Evolutionary conservation across 116 monocot genomes (phyloP).

Genomic region (Iris pallida): DNA sequence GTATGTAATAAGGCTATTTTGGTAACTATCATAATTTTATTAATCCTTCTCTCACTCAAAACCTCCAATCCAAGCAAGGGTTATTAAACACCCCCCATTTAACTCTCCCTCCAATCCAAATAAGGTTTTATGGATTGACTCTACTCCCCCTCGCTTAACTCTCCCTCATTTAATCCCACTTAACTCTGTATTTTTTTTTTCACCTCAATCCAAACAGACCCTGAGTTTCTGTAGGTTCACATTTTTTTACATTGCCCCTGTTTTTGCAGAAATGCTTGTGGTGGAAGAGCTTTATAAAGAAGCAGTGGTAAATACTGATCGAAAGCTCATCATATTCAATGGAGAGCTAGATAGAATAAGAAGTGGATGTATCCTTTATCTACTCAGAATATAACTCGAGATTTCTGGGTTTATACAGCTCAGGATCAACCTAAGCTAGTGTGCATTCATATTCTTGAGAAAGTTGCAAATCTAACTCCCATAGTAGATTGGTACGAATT

Average conservation of each 20-base stretch:
- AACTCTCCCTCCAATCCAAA: too few species aligned
- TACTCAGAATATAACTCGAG: background rate
- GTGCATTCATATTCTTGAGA: background rate
- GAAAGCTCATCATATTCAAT: slow-evolving; percentile 89
- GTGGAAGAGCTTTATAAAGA: slow-evolving; percentile 93
- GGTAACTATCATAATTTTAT: too few species aligned
- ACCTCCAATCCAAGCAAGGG: too few species aligned
- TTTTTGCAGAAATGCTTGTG: slow-evolving; percentile 82
- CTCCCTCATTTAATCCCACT: too few species aligned
- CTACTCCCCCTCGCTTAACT: too few species aligned
- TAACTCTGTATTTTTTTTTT: background rate
- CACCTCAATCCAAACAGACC: too few species aligned
- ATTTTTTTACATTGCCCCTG: background rate
- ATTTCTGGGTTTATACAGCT: too few species aligned
- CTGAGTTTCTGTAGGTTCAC: background rate
- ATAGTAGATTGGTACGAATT: background rate
- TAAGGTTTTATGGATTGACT: too few species aligned
- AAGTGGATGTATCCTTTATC: slow-evolving; percentile 93
- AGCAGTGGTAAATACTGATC: slow-evolving; percentile 52
- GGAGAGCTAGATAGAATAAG: slow-evolving; percentile 96
- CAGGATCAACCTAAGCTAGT: too few species aligned
- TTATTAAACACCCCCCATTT: too few species aligned
- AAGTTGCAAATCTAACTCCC: background rate
- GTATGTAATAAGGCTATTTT: too few species aligned
- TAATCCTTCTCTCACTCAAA: too few species aligned